Percentiles rank a stretch among this genome's conserved stretches.
Evolutionary conservation across 1,284 basidiomycete genomes (phyloP).

Genomic region (Ceratobasidium sp.): DNA sequence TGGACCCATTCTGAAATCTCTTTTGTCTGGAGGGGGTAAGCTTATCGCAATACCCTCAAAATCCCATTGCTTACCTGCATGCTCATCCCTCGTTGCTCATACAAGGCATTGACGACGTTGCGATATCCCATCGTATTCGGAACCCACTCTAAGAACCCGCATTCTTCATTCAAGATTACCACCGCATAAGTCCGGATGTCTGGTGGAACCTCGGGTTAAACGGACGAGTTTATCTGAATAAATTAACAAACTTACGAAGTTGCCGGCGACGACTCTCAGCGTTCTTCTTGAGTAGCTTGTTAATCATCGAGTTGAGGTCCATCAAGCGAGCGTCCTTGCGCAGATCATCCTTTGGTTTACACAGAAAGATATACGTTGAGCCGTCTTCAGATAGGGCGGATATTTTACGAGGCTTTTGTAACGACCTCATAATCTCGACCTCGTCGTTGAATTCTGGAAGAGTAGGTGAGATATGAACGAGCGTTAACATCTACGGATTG

Average conservation of each 20-base stretch:
- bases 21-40: slow-evolving; percentile 18
- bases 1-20: slow-evolving; percentile 45
- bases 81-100: slow-evolving; percentile 72
- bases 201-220: slow-evolving; percentile 57
- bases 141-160: slow-evolving; percentile 99
- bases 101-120: slow-evolving; percentile 81
- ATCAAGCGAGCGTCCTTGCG: slow-evolving; percentile 97
- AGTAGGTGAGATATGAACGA: slow-evolving; percentile 25
- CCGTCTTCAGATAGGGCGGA: slow-evolving; percentile 89
- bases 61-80: slow-evolving; percentile 69
- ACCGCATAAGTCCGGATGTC: slow-evolving; percentile 97
- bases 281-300: slow-evolving; percentile 94
- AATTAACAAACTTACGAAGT: slow-evolving; percentile 72
- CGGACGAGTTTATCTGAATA: too few species aligned
- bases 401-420: slow-evolving; percentile 94
- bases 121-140: slow-evolving; percentile 92
- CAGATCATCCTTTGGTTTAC: slow-evolving; percentile 98
- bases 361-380: slow-evolving; percentile 89
- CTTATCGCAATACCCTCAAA: not conserved
- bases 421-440: slow-evolving; percentile 92
- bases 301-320: slow-evolving; percentile 99
- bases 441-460: slow-evolving; percentile 80
- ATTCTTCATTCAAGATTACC: slow-evolving; percentile 96
- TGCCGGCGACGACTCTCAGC: slow-evolving; percentile 92
- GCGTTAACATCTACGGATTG: not conserved